Base-by-base conservation (phyloP, 371 early-diverging fungal species). In the Mucor racemosus region DNA sequence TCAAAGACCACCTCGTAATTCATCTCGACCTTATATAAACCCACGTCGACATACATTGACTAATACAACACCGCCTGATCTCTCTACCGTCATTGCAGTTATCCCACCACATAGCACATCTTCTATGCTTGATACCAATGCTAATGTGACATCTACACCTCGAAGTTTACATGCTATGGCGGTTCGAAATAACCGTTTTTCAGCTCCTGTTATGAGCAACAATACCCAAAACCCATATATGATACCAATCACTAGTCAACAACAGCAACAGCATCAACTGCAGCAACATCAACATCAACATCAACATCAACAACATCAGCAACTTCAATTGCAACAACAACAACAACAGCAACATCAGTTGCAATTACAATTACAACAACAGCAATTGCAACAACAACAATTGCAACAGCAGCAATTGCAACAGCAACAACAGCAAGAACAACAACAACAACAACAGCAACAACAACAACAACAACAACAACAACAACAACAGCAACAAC, bases 31-130 rank as follows among this genome's bases (percentile, higher is more conserved):
- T 8, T 72, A 72, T 15, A 56, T 50, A 0, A 72, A 68, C 21
- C 62, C 65, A 14, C 68, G 72, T 11, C 55, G 68, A 10, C 72
- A 68, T 14, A 72, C 72, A 10, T 17, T 72, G n/a, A 68, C 72
- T 6, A 64, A 65, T 42, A 26, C 67, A 13, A 64, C 68, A 34
- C 62, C 65, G 9, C 72, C 72, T 1, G 68, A 72, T 34, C 40
- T 68, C 17, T 40, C 67, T 10, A 56, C 40, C 41, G 53, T 64
- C 7, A 40, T 60, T 17, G 46, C 41, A 7, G 6, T 55, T 13
- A 19, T 40, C 0, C 14, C 72, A 1, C 38, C 60, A 8, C 54
- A 48, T 13, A 35, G 14, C 17, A 39, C 34, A 2, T 55, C 58
- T 1, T 26, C 57, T 4, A 33, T 40, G n/a, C 21, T 65, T 57